A percentile compares a stretch with the other conserved stretches of the same genome.
Evolutionary conservation across 2,329 filamentous ascomycete genomes (phyloP).

Genomic region (Fusarium xylarioides): DNA sequence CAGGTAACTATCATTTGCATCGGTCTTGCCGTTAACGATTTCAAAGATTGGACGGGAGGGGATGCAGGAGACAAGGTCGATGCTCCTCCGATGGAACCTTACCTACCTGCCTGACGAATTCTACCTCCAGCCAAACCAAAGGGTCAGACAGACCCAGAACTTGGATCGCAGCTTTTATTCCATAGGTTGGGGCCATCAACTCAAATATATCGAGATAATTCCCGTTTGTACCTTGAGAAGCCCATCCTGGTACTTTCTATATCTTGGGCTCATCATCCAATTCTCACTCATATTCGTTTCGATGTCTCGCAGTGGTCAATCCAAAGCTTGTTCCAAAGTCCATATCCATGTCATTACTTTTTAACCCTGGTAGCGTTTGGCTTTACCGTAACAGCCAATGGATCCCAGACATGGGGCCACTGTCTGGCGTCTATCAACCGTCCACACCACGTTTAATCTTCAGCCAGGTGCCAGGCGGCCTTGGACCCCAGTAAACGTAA

Average conservation of each 20-base stretch:
- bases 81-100: slow-evolving; percentile 17
- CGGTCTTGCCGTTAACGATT: slow-evolving; percentile 25
- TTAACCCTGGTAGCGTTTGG: slow-evolving; percentile 28
- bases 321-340: slow-evolving; percentile 2
- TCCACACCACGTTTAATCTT: slow-evolving; percentile 34
- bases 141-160: neutral
- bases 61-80: slow-evolving; percentile 20
- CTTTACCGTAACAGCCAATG: slow-evolving; percentile 29
- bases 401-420: slow-evolving; percentile 35
- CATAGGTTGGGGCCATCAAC: neutral
- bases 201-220: neutral
- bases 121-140: neutral
- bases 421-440: slow-evolving; percentile 35
- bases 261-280: neutral
- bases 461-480: slow-evolving; percentile 1
- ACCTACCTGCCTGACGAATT: neutral
- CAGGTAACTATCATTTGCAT: slow-evolving; percentile 9
- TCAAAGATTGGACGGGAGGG: neutral
- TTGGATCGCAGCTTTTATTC: neutral
- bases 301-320: neutral
- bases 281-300: neutral
- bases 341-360: slow-evolving; percentile 26
- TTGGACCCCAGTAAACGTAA: slow-evolving; percentile 5
- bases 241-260: neutral
- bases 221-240: neutral